phyloP scores from a whole-genome alignment of 1,139 yeast genomes.

The Kodamaea ohmeri region DNA sequence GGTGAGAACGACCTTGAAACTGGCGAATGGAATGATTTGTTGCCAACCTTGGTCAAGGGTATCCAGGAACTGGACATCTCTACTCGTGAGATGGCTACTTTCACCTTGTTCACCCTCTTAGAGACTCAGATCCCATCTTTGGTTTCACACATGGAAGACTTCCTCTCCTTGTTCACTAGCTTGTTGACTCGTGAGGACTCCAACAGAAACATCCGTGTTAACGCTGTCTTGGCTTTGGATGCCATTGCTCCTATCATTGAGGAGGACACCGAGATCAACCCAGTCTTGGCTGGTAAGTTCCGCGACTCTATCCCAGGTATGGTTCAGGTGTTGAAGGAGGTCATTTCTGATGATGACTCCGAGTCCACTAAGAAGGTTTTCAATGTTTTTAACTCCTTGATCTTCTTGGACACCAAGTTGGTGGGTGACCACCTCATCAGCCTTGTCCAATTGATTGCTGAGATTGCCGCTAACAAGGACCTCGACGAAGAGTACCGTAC shows the following conservation, averaged over 20 bases:
- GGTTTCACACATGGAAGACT: slow-evolving; percentile 59
- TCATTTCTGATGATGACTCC: slow-evolving; percentile 66
- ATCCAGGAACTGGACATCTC: slow-evolving; percentile 56
- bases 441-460: slow-evolving; percentile 70
- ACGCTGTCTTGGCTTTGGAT: slow-evolving; percentile 81
- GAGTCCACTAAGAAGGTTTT: slow-evolving; percentile 74
- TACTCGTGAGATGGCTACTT: slow-evolving; percentile 82
- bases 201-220: slow-evolving; percentile 72
- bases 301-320: slow-evolving; percentile 71
- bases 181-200: slow-evolving; percentile 63
- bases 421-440: slow-evolving; percentile 74
- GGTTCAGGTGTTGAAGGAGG: slow-evolving; percentile 78
- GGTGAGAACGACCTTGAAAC: slow-evolving; percentile 70
- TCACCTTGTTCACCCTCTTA: slow-evolving; percentile 70
- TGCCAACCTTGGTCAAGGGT: slow-evolving; percentile 68
- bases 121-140: slow-evolving; percentile 72
- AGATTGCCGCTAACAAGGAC: slow-evolving; percentile 64
- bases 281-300: slow-evolving; percentile 56
- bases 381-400: slow-evolving; percentile 79
- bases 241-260: slow-evolving; percentile 68
- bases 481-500: slow-evolving; percentile 80
- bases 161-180: slow-evolving; percentile 63
- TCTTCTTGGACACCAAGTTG: slow-evolving; percentile 71
- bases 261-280: slow-evolving; percentile 47
- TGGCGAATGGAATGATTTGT: slow-evolving; percentile 73